A percentile compares a stretch with the other conserved stretches of the same genome.
phyloP scores from a whole-genome alignment of 176 grass and related monocot species.

The Elymus sibiricus region DNA sequence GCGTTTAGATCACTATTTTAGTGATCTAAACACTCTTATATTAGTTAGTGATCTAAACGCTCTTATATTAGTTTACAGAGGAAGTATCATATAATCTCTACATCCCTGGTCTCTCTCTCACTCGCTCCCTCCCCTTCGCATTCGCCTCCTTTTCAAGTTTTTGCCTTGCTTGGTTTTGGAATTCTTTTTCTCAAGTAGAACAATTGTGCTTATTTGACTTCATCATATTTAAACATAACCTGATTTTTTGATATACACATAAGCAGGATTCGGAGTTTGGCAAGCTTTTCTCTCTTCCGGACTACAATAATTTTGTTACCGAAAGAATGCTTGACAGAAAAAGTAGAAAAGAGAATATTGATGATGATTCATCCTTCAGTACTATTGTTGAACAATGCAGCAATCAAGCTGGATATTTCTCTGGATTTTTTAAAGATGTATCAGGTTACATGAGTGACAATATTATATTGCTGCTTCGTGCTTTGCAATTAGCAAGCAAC shows the following conservation, averaged over 20 bases:
- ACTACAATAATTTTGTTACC: conserved; percentile 60
- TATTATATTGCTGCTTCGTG: conserved; percentile 44
- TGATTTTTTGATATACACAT: conserved; percentile 28
- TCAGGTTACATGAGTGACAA: conserved; percentile 60
- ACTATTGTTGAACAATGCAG: conserved; percentile 55
- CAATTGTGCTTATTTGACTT: conserved; percentile 15
- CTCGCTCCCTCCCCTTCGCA: background rate
- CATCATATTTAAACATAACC: conserved; percentile 17
- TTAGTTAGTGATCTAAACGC: too few relatives aligned
- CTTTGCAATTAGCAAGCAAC: conserved; percentile 49
- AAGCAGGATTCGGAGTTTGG: conserved; percentile 50
- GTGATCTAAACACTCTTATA: too few relatives aligned
- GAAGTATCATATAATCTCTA: background rate
- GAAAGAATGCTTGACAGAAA: conserved; percentile 36
- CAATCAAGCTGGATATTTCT: conserved; percentile 44
- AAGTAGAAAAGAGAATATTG: conserved; percentile 37
- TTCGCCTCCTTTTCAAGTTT: background rate
- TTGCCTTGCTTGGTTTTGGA: conserved; percentile 1
- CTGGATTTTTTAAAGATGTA: conserved; percentile 54
- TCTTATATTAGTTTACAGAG: too few relatives aligned
- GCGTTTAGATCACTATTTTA: too few relatives aligned
- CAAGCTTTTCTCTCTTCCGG: conserved; percentile 51
- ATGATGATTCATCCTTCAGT: conserved; percentile 48
- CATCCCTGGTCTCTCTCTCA: background rate
- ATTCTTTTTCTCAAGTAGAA: conserved; percentile 12